These are phyloP conservation scores for Diaporthe vaccinii DNA, from an alignment of 2,329 filamentous ascomycete genomes.

Conservation along the genomic window DNA sequence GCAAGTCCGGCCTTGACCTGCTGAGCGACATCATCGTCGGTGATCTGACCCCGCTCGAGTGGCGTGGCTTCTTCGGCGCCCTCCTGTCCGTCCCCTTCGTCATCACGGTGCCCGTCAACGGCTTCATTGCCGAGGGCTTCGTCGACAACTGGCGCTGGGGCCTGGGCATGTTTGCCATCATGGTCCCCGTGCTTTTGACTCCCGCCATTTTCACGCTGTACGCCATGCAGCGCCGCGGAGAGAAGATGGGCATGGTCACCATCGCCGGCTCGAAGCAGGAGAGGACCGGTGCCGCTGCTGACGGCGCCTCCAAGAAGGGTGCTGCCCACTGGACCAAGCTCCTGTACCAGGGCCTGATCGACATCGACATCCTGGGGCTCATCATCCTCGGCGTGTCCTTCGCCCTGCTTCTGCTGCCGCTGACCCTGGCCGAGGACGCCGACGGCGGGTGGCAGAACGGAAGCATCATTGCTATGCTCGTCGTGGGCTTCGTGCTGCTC, in stretches of 20 bases:
- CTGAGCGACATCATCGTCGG: constrained; percentile 54
- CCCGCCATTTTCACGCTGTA: constrained; percentile 70
- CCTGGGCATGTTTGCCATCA: constrained; percentile 73
- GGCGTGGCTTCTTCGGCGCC: constrained; percentile 54
- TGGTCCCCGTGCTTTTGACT: constrained; percentile 68
- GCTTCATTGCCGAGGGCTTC: constrained; percentile 53
- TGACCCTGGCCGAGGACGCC: constrained; percentile 63
- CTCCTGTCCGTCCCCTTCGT: constrained; percentile 46
- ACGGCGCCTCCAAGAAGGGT: constrained; percentile 1
- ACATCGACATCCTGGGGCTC: constrained; percentile 72
- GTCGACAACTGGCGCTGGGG: constrained; percentile 70
- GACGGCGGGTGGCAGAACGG: constrained; percentile 51
- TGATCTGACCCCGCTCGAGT: constrained; percentile 53
- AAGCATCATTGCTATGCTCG: constrained; percentile 48
- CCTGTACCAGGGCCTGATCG: constrained; percentile 58
- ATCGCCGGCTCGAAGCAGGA: constrained; percentile 53
- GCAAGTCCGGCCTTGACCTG: constrained; percentile 54
- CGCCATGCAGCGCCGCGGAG: constrained; percentile 70
- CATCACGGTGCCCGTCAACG: constrained; percentile 56
- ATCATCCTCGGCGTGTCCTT: constrained; percentile 69
- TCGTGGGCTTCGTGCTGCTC: constrained; percentile 47
- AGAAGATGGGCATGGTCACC: constrained; percentile 61
- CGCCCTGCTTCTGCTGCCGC: constrained; percentile 72
- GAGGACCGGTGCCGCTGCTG: constrained; percentile 47
- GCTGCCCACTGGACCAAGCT: constrained; percentile 45